Conservation (phyloP, 495 filamentous ascomycete genomes). For the Penicillium malachiteum region DNA sequence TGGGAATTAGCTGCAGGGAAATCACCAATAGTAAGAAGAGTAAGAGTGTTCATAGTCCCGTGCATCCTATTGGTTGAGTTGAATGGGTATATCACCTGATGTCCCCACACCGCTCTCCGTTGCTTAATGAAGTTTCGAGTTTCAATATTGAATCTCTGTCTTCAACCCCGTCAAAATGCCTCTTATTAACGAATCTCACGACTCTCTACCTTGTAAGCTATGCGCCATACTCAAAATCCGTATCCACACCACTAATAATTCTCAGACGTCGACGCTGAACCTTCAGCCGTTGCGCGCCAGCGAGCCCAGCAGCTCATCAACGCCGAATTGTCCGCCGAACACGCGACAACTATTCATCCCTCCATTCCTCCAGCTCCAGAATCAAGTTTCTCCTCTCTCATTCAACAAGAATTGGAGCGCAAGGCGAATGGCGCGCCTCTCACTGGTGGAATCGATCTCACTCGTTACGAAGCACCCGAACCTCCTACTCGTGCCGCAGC, state of each 20-base stretch:
- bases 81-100: constrained; percentile 2
- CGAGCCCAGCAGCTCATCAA: constrained; percentile 63
- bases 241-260: constrained; percentile 11
- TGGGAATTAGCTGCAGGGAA: too few species aligned
- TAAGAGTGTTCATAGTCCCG: neutral
- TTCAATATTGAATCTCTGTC: neutral
- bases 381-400: constrained; percentile 56
- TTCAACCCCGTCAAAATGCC: constrained; percentile 50
- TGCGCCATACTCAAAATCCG: neutral
- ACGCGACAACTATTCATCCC: constrained; percentile 36
- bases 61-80: neutral
- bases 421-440: constrained; percentile 54
- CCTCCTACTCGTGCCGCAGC: constrained; percentile 35
- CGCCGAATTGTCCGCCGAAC: constrained; percentile 56
- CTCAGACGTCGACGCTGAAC: constrained; percentile 69
- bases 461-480: constrained; percentile 74
- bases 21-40: too few species aligned
- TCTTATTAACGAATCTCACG: constrained; percentile 69
- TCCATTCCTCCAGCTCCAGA: constrained; percentile 38
- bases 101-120: constrained; percentile 1
- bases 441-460: constrained; percentile 66
- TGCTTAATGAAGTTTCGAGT: neutral
- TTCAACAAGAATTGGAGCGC: constrained; percentile 62
- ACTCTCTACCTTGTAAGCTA: constrained; percentile 76
- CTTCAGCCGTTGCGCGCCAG: constrained; percentile 56